These are phyloP conservation scores for Trametes coccinea DNA, from an alignment of 768 basidiomycete species.

Conservation along the genomic window DNA sequence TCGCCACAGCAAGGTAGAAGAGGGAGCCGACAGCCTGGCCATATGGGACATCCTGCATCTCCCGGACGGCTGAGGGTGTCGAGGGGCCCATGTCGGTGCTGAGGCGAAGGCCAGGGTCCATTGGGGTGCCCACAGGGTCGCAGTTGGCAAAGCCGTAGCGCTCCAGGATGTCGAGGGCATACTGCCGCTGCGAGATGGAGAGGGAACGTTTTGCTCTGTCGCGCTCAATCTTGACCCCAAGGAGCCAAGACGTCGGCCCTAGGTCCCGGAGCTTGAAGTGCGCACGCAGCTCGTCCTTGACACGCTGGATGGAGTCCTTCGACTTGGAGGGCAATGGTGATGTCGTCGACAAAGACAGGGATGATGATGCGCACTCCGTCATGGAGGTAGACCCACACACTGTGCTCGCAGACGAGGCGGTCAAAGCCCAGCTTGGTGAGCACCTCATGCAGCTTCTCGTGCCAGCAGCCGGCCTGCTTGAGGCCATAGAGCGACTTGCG, in stretches of 20 bases:
- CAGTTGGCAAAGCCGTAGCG: not conserved
- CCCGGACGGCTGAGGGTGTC: not conserved
- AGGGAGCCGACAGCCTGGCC: slow-evolving; percentile 21
- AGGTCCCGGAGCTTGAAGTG: slow-evolving; percentile 5
- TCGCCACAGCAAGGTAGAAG: slow-evolving; percentile 34
- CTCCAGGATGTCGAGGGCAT: not conserved
- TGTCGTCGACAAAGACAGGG: slow-evolving; percentile 29
- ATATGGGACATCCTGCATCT: slow-evolving; percentile 22
- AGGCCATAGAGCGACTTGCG: slow-evolving; percentile 44
- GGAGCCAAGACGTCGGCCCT: not conserved
- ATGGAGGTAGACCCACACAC: slow-evolving; percentile 31
- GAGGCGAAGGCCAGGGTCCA: not conserved
- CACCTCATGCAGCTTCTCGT: slow-evolving; percentile 32
- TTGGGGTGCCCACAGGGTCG: not conserved
- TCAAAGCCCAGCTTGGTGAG: slow-evolving; percentile 28
- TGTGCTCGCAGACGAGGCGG: slow-evolving; percentile 19
- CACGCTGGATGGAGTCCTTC: slow-evolving; percentile 8
- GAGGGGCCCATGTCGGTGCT: slow-evolving; percentile 9
- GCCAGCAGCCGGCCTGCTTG: slow-evolving; percentile 43
- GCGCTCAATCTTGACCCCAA: slow-evolving; percentile 8
- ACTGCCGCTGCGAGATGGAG: slow-evolving; percentile 8
- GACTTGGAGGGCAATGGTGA: slow-evolving; percentile 33
- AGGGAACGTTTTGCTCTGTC: not conserved
- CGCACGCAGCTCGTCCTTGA: slow-evolving; percentile 2
- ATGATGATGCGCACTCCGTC: slow-evolving; percentile 29